Conservation (phyloP, 2,329 filamentous ascomycete genomes). For the Exserohilum turcica region DNA sequence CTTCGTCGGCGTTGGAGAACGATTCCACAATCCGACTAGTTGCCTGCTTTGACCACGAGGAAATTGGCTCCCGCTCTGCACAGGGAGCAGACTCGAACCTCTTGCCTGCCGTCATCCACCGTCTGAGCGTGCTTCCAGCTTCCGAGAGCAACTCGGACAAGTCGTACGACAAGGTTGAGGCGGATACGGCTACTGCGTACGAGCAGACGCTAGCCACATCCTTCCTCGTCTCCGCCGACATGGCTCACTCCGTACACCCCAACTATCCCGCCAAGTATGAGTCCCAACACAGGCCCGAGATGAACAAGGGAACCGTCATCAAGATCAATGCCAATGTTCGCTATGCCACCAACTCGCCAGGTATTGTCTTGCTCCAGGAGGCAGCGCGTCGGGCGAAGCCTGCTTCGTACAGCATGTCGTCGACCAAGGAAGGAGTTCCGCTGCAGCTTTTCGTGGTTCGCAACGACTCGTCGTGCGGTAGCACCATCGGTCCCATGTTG, state of each 20-base stretch:
- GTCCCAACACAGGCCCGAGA: constrained; percentile 83
- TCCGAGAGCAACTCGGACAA: constrained; percentile 63
- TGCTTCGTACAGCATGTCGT: constrained; percentile 49
- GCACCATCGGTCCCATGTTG: constrained; percentile 97
- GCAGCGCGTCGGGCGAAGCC: constrained; percentile 68
- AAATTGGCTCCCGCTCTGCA: constrained; percentile 89
- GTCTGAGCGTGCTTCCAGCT: constrained; percentile 78
- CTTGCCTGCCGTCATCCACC: constrained; percentile 82
- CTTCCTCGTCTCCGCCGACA: constrained; percentile 94
- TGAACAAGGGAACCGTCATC: constrained; percentile 96
- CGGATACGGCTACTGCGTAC: constrained; percentile 75
- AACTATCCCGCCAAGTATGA: constrained; percentile 96
- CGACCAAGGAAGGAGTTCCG: constrained; percentile 70
- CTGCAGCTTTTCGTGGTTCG: constrained; percentile 95
- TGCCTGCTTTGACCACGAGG: constrained; percentile 95
- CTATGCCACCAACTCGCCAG: constrained; percentile 95
- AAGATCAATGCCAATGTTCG: constrained; percentile 98
- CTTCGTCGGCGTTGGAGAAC: constrained; percentile 68
- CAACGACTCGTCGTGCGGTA: constrained; percentile 93
- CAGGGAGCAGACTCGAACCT: constrained; percentile 94
- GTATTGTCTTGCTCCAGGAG: constrained; percentile 91
- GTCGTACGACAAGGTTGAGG: constrained; percentile 66
- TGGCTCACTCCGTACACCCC: constrained; percentile 95
- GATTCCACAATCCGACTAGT: constrained; percentile 88
- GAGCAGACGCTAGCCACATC: constrained; percentile 91